phyloP scores from a whole-genome alignment of 768 basidiomycete genomes.

The Pleurotus cornucopiae region DNA sequence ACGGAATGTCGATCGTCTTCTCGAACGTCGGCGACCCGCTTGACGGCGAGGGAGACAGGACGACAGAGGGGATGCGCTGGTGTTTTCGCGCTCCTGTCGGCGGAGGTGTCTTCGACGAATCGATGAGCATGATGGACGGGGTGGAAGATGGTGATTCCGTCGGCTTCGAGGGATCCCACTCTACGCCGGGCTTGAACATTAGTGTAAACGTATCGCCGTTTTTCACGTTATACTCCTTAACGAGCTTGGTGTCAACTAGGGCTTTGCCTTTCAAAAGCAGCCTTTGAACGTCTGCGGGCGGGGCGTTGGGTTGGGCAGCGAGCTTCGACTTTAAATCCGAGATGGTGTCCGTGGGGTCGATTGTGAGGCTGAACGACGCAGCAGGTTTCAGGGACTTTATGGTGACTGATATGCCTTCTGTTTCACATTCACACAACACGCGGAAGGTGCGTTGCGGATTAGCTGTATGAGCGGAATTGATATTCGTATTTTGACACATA shows the following conservation, averaged over 20 bases:
- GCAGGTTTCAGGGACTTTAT: conserved; percentile 94
- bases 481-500: background rate
- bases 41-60: conserved; percentile 75
- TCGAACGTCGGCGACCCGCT: conserved; percentile 30
- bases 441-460: background rate
- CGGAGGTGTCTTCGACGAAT: conserved; percentile 18
- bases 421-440: conserved; percentile 5
- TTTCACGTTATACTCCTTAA: conserved; percentile 86
- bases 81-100: conserved; percentile 39
- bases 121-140: conserved; percentile 21
- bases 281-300: conserved; percentile 76
- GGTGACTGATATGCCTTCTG: conserved; percentile 59
- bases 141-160: conserved; percentile 14
- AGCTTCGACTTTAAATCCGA: conserved; percentile 75
- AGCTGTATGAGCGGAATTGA: background rate
- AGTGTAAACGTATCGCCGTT: conserved; percentile 82
- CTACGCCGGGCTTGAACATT: conserved; percentile 75
- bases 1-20: conserved; percentile 56
- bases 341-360: conserved; percentile 82
- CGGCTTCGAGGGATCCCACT: conserved; percentile 54
- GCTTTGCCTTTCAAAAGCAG: conserved; percentile 94
- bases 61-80: conserved; percentile 70
- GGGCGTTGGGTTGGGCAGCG: conserved; percentile 60
- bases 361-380: conserved; percentile 64
- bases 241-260: conserved; percentile 79